phyloP scores from a whole-genome alignment of 192 early-diverging fungal species.

The Podila verticillata region DNA sequence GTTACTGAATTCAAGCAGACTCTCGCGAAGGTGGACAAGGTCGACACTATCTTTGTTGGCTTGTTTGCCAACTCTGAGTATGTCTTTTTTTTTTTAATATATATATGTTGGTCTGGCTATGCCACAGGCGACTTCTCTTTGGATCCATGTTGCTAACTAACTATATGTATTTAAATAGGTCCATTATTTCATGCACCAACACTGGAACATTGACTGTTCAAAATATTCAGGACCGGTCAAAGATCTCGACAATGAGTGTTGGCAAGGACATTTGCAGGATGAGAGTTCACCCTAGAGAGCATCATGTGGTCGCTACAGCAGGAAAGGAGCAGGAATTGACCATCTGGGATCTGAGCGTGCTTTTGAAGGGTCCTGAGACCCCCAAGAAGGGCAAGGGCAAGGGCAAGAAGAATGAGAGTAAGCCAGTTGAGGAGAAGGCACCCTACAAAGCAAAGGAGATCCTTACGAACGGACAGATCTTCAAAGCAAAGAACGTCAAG shows the following conservation, averaged over 20 bases:
- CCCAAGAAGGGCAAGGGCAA: constrained; percentile 24
- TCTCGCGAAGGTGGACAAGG: constrained; percentile 36
- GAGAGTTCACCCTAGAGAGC: constrained; percentile 69
- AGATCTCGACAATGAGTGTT: constrained; percentile 44
- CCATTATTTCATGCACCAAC: constrained; percentile 39
- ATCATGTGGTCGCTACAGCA: constrained; percentile 81
- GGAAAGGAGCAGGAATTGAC: constrained; percentile 89
- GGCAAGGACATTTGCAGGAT: constrained; percentile 70
- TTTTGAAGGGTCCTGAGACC: constrained; percentile 19
- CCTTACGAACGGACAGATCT: constrained; percentile 81
- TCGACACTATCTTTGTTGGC: constrained; percentile 58
- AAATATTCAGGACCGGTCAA: constrained; percentile 24
- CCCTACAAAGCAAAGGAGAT: constrained; percentile 80
- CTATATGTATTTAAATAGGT: constrained; percentile 2
- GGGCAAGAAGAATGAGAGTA: constrained; percentile 12
- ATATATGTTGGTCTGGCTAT: not conserved
- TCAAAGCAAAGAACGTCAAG: constrained; percentile 86
- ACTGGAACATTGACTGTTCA: constrained; percentile 32
- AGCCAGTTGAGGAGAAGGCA: constrained; percentile 17
- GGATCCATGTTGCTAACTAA: not conserved
- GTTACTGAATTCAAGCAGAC: constrained; percentile 49
- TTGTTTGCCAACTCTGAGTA: constrained; percentile 59
- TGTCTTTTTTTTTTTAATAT: constrained; percentile 1
- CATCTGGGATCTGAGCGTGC: constrained; percentile 72
- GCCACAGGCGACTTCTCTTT: not conserved